Conservation (phyloP, 139 green algal species). For the Chlorella sp. region DNA sequence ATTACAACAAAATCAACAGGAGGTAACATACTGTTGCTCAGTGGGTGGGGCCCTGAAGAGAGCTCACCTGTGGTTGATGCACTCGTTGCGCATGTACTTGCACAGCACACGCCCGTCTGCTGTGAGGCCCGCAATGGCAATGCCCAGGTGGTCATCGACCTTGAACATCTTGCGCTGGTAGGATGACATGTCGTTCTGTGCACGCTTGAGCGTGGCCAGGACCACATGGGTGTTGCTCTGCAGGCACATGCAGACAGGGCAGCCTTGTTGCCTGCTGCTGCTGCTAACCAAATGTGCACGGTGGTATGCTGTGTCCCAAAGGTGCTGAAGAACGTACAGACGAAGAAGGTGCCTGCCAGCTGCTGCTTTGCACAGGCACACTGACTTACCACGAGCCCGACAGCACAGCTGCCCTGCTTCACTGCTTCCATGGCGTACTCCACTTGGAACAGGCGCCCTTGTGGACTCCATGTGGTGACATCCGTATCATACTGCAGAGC, state of each 20-base stretch:
- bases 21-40: no score
- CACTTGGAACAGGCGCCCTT: conserved; percentile 91
- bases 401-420: conserved; percentile 91
- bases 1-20: no score
- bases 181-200: conserved; percentile 82
- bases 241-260: no score
- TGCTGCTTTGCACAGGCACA: no score
- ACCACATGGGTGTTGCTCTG: conserved; percentile 86
- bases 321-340: no score
- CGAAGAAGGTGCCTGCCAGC: no score
- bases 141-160: conserved; percentile 97
- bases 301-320: no score
- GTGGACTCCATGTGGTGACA: conserved; percentile 92
- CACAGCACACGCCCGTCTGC: conserved; percentile 88
- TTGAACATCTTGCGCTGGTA: conserved; percentile 94
- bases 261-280: no score
- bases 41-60: no score
- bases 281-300: no score
- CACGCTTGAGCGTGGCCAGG: conserved; percentile 85
- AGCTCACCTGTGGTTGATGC: conserved; percentile 84
- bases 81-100: conserved; percentile 96
- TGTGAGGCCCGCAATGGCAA: conserved; percentile 90
- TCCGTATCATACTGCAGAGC: conserved; percentile 99
- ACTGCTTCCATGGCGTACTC: conserved; percentile 99
- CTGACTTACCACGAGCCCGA: conserved; percentile 83